Conservation (phyloP, 2,329 filamentous ascomycete genomes). For the Fusarium goolgardi region DNA sequence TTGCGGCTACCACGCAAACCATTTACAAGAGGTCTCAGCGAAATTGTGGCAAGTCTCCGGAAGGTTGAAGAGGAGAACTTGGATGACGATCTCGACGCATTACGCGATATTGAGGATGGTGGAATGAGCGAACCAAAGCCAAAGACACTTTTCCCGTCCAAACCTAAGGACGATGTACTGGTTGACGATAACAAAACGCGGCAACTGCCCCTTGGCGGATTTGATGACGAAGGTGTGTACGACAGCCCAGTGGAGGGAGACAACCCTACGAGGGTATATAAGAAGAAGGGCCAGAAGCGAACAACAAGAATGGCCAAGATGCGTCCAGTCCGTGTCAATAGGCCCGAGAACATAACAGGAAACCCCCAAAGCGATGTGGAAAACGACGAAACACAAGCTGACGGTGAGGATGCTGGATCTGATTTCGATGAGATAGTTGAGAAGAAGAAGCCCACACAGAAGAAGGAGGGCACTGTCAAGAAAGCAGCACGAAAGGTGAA, state of each 20-base stretch:
- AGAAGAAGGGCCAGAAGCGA: conserved; percentile 87
- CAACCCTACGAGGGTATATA: conserved; percentile 72
- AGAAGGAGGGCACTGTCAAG: conserved; percentile 60
- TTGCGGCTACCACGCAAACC: conserved; percentile 68
- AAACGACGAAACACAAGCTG: conserved; percentile 52
- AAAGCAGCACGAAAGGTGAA: conserved; percentile 70
- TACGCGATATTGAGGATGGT: conserved; percentile 75
- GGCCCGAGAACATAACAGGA: conserved; percentile 54
- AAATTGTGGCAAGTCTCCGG: conserved; percentile 76
- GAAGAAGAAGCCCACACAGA: conserved; percentile 44
- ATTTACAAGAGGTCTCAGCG: conserved; percentile 77
- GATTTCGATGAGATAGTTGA: conserved; percentile 38
- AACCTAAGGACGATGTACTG: conserved; percentile 52
- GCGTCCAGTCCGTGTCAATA: conserved; percentile 63
- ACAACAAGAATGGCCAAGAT: conserved; percentile 78
- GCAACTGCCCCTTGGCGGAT: conserved; percentile 66
- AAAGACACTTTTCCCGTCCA: conserved; percentile 37
- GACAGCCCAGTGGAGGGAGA: conserved; percentile 68
- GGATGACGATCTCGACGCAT: conserved; percentile 79
- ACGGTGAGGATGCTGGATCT: conserved; percentile 31
- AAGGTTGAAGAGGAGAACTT: conserved; percentile 75
- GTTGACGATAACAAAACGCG: conserved; percentile 58
- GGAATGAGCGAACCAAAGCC: conserved; percentile 43
- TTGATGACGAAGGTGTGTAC: conserved; percentile 71
- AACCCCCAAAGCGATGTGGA: conserved; percentile 50